Conservation (phyloP, 2,329 filamentous ascomycete species). For the Penicillium hordei region DNA sequence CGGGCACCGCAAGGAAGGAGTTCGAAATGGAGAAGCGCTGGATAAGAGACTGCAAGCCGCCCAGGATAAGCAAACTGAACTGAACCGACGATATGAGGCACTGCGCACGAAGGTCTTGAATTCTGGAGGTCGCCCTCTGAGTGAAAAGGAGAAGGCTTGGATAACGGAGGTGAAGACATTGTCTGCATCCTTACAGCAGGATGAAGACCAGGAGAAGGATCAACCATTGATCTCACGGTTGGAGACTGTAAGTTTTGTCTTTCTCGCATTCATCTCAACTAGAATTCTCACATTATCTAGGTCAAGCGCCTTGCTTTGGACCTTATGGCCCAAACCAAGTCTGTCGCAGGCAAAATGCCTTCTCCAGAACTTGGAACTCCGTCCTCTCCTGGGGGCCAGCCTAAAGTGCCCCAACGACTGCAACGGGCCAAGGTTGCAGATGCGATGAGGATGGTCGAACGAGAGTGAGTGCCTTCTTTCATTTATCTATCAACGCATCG, state of each 20-base stretch:
- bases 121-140: constrained; percentile 46
- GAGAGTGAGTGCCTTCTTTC: constrained; percentile 40
- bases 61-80: constrained; percentile 40
- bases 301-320: constrained; percentile 42
- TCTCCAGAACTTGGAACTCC: constrained; percentile 31
- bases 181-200: constrained; percentile 34
- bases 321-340: constrained; percentile 40
- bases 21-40: constrained; percentile 35
- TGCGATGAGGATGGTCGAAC: constrained; percentile 52
- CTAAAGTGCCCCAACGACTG: constrained; percentile 43
- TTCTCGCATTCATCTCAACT: background rate
- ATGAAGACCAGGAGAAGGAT: constrained; percentile 24
- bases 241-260: constrained; percentile 37
- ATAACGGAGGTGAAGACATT: constrained; percentile 45
- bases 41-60: constrained; percentile 44
- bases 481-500: background rate
- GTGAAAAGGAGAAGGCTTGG: constrained; percentile 49
- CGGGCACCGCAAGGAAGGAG: constrained; percentile 33
- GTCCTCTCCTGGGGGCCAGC: constrained; percentile 31
- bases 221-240: constrained; percentile 38
- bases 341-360: constrained; percentile 31
- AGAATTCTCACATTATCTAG: constrained; percentile 29
- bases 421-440: constrained; percentile 49
- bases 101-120: constrained; percentile 46
- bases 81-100: constrained; percentile 46